Percentiles rank a stretch among this genome's conserved stretches.
Conservation (phyloP, 805 yeast species). For the Starmerella bombicola region DNA sequence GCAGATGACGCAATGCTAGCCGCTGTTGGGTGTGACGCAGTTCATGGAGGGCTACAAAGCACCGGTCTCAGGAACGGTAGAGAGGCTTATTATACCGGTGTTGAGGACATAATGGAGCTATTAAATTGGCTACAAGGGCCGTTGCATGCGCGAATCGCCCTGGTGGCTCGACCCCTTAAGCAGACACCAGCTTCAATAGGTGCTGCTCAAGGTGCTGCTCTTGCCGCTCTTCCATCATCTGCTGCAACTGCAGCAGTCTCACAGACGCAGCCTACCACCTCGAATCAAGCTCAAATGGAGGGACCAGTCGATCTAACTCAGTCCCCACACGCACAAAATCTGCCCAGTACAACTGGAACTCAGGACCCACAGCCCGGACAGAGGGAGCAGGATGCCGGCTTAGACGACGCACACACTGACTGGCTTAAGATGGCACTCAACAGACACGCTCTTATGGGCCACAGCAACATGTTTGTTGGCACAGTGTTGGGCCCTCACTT, state of each 20-base stretch:
- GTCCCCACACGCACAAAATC: too few relatives aligned
- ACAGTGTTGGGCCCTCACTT: constrained; percentile 22
- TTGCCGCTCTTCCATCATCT: constrained; percentile 21
- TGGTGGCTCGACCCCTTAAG: constrained; percentile 16
- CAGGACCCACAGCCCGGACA: too few relatives aligned
- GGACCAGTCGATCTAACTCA: too few relatives aligned
- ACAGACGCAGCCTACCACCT: background rate
- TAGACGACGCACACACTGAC: too few relatives aligned
- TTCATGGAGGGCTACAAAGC: constrained; percentile 41
- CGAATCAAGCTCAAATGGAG: too few relatives aligned
- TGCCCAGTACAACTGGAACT: too few relatives aligned
- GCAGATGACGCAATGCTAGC: constrained; percentile 65
- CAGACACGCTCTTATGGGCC: constrained; percentile 29
- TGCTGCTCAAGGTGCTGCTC: constrained; percentile 21
- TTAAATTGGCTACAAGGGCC: constrained; percentile 37
- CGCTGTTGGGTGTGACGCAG: constrained; percentile 46
- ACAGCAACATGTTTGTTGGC: constrained; percentile 25
- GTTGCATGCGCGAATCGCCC: constrained; percentile 16
- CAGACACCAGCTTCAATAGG: constrained; percentile 17
- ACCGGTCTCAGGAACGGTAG: constrained; percentile 26
- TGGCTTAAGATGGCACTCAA: constrained; percentile 28
- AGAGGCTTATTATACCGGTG: background rate
- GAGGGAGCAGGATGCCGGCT: too few relatives aligned
- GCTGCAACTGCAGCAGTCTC: constrained; percentile 10
- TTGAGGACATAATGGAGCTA: constrained; percentile 39